phyloP scores from a whole-genome alignment of 2,329 filamentous ascomycete species.

The Pseudovirgaria hyperparasitica region DNA sequence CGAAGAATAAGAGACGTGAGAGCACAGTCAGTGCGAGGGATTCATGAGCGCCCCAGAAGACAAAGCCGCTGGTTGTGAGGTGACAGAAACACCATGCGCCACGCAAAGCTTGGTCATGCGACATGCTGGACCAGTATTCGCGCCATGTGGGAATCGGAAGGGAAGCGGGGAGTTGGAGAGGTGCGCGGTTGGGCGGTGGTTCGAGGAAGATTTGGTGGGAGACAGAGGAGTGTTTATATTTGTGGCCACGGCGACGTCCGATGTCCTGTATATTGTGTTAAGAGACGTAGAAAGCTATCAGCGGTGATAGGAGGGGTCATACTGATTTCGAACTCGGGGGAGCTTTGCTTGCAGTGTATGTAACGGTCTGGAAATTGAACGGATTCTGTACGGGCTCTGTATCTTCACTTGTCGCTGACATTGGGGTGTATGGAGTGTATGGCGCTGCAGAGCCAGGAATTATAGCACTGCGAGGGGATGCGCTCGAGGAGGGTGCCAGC shows the following conservation, averaged over 20 bases:
- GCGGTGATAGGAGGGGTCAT: too few species aligned
- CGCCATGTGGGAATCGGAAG: conserved; percentile 80
- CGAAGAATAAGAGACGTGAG: conserved; percentile 88
- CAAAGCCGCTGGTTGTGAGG: conserved; percentile 66
- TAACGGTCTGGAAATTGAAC: conserved; percentile 81
- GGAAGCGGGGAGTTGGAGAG: conserved; percentile 79
- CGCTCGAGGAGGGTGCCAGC: conserved; percentile 16
- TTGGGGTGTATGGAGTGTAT: conserved; percentile 16
- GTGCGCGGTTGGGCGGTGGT: conserved; percentile 70
- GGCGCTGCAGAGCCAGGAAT: conserved; percentile 16
- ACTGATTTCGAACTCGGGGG: conserved; percentile 11
- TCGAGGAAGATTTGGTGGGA: conserved; percentile 96
- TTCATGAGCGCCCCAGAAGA: conserved; percentile 74
- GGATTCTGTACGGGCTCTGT: conserved; percentile 43
- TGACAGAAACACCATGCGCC: conserved; percentile 87
- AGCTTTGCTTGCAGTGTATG: conserved; percentile 57
- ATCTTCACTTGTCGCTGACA: conserved; percentile 16
- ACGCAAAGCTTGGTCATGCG: conserved; percentile 68
- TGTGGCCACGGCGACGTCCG: conserved; percentile 84
- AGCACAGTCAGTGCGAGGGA: conserved; percentile 85
- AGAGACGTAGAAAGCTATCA: too few species aligned
- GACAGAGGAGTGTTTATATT: conserved; percentile 95
- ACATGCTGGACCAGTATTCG: conserved; percentile 86
- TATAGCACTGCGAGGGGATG: conserved; percentile 16
- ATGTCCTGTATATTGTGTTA: conserved; percentile 49